Conservation (phyloP, 352 stramenopile species). For the Pythium chondricola region DNA sequence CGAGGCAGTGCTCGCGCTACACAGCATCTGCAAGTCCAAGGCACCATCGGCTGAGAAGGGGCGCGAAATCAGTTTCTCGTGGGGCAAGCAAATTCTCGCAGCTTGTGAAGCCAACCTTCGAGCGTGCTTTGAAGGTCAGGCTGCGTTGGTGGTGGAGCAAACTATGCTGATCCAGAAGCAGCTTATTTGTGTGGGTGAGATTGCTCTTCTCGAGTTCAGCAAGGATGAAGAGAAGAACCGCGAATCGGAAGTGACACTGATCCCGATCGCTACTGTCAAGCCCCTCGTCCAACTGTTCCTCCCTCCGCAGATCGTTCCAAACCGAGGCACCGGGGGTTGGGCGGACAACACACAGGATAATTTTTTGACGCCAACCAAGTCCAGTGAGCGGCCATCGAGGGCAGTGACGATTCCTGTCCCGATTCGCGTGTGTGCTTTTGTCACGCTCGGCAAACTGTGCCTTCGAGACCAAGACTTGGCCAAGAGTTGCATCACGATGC, state of each 20-base stretch:
- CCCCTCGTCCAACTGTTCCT: slow-evolving; percentile 77
- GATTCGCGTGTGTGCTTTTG: slow-evolving; percentile 90
- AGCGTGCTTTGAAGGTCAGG: slow-evolving; percentile 50
- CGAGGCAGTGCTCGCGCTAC: slow-evolving; percentile 61
- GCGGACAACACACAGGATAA: slow-evolving; percentile 9
- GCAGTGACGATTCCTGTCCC: slow-evolving; percentile 52
- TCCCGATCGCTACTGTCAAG: slow-evolving; percentile 46
- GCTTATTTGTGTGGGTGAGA: slow-evolving; percentile 73
- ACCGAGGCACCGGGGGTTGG: slow-evolving; percentile 5
- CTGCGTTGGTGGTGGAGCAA: slow-evolving; percentile 43
- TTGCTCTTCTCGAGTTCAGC: slow-evolving; percentile 74
- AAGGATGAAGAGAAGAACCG: slow-evolving; percentile 62
- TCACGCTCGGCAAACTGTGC: slow-evolving; percentile 94
- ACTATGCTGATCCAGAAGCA: slow-evolving; percentile 67
- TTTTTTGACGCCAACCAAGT: slow-evolving; percentile 25
- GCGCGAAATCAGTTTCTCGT: slow-evolving; percentile 54
- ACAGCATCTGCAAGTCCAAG: slow-evolving; percentile 77
- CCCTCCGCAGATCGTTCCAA: slow-evolving; percentile 45
- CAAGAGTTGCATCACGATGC: slow-evolving; percentile 92
- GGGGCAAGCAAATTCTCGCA: slow-evolving; percentile 57
- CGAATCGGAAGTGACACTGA: slow-evolving; percentile 35
- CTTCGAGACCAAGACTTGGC: slow-evolving; percentile 91
- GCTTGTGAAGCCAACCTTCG: slow-evolving; percentile 58
- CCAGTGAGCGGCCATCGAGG: neutral
- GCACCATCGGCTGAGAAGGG: slow-evolving; percentile 44